Conservation (phyloP, 148 eudicot genomes). For the Simmondsia chinensis region DNA sequence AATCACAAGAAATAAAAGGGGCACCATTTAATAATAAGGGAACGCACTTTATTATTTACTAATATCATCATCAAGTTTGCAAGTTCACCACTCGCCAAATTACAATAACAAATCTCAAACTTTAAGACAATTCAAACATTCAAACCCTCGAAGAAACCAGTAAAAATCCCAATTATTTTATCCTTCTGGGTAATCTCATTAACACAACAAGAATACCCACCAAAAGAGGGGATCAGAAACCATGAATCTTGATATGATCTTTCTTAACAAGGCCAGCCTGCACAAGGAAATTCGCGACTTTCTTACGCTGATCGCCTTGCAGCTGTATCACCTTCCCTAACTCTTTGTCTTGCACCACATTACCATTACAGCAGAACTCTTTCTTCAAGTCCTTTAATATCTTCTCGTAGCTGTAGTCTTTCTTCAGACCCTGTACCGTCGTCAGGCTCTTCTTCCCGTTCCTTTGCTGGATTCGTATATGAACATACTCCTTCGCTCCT, state of each 20-base stretch:
- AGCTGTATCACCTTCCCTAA: slow-evolving; percentile 82
- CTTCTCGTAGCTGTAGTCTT: slow-evolving; percentile 66
- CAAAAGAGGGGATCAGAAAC: slow-evolving; percentile 48
- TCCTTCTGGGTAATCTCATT: neutral
- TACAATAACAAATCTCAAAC: slow-evolving; percentile 5
- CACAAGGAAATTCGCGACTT: slow-evolving; percentile 51
- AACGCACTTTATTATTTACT: slow-evolving; percentile 2
- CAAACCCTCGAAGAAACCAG: neutral
- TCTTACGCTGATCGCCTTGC: slow-evolving; percentile 89
- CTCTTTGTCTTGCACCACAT: slow-evolving; percentile 67
- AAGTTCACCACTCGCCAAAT: slow-evolving; percentile 2
- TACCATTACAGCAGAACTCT: slow-evolving; percentile 78
- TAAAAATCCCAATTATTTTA: neutral
- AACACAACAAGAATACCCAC: neutral
- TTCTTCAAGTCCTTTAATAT: slow-evolving; percentile 73
- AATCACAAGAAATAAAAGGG: too few species aligned
- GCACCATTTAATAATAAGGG: too few species aligned
- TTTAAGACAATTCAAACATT: neutral
- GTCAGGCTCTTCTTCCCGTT: slow-evolving; percentile 84
- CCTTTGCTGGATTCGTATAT: slow-evolving; percentile 75
- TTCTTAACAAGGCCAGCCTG: slow-evolving; percentile 54
- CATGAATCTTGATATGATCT: slow-evolving; percentile 84
- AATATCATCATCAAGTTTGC: neutral
- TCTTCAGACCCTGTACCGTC: slow-evolving; percentile 68
- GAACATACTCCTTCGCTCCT: slow-evolving; percentile 70